Conservation (phyloP, 2,329 filamentous ascomycete species). For the Diplodia seriata region DNA sequence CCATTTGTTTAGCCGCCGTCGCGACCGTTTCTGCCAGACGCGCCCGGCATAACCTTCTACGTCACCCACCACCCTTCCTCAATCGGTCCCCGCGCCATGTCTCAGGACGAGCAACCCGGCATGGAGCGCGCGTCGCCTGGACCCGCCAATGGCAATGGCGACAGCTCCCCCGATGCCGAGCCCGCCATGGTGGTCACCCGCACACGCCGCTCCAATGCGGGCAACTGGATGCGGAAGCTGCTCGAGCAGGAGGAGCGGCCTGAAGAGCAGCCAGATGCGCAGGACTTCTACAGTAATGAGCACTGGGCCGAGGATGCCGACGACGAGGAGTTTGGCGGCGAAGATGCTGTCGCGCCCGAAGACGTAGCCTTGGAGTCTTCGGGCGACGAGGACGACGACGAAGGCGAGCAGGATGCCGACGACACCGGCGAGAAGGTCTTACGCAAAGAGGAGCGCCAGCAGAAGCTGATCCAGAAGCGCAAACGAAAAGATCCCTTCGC, state of each 20-base stretch:
- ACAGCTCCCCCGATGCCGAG: conserved; percentile 35
- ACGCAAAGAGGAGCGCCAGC: conserved; percentile 75
- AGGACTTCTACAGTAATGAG: conserved; percentile 40
- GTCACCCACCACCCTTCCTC: conserved; percentile 23
- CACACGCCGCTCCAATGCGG: conserved; percentile 48
- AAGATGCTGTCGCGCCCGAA: conserved; percentile 59
- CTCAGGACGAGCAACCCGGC: conserved; percentile 34
- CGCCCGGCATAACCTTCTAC: conserved; percentile 36
- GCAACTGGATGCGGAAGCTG: conserved; percentile 51
- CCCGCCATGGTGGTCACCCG: conserved; percentile 49
- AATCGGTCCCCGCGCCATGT: conserved; percentile 34
- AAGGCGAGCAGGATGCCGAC: conserved; percentile 69
- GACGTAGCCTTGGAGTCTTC: conserved; percentile 86
- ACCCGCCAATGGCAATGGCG: conserved; percentile 35
- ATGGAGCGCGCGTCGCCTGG: conserved; percentile 35
- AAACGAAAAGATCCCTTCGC: conserved; percentile 64
- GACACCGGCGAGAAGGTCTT: conserved; percentile 88
- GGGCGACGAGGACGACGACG: conserved; percentile 81
- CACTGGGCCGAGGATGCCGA: conserved; percentile 72
- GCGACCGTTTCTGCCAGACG: conserved; percentile 37
- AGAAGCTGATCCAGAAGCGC: conserved; percentile 72
- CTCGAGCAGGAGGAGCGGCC: conserved; percentile 48
- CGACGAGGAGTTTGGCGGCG: conserved; percentile 56
- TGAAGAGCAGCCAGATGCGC: conserved; percentile 49
- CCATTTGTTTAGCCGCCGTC: conserved; percentile 14